These are phyloP conservation scores for Styphnolobium japonicum DNA, from an alignment of 306 rosid genomes.

Conservation along the genomic window DNA sequence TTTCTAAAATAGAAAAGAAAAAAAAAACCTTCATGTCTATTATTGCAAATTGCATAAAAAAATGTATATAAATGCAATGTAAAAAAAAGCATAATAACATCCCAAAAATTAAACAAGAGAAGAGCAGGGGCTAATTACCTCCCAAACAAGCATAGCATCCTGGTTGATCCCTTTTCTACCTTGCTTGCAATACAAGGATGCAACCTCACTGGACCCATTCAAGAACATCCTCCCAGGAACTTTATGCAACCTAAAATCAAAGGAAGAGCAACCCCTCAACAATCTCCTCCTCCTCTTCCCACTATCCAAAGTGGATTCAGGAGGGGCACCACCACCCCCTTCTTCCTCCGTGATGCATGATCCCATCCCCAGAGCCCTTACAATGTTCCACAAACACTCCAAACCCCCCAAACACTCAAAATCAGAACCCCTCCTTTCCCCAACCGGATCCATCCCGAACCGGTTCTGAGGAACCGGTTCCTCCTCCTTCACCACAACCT, in stretches of 20 bases:
- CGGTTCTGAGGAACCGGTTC: slow-evolving; percentile 22
- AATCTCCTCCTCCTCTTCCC: slow-evolving; percentile 54
- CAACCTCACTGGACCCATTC: slow-evolving; percentile 69
- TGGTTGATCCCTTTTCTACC: slow-evolving; percentile 91
- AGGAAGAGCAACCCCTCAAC: slow-evolving; percentile 31
- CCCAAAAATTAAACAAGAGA: background rate
- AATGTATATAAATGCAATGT: background rate
- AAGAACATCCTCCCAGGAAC: slow-evolving; percentile 69
- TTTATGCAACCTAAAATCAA: slow-evolving; percentile 41
- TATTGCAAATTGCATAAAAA: background rate
- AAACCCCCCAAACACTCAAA: slow-evolving; percentile 62
- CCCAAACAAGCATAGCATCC: slow-evolving; percentile 98
- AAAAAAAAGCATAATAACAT: slow-evolving; percentile 7
- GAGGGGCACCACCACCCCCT: slow-evolving; percentile 26
- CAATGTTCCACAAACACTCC: slow-evolving; percentile 78
- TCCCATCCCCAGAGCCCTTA: slow-evolving; percentile 95
- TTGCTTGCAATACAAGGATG: slow-evolving; percentile 74
- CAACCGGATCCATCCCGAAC: slow-evolving; percentile 58
- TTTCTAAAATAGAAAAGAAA: background rate
- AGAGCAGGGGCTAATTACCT: slow-evolving; percentile 47
- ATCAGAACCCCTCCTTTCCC: slow-evolving; percentile 53
- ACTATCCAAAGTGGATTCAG: slow-evolving; percentile 32
- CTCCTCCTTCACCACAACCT: slow-evolving; percentile 35
- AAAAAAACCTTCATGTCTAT: background rate
- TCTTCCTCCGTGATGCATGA: slow-evolving; percentile 57